phyloP scores from a whole-genome alignment of 495 filamentous ascomycete genomes.

The Hypomontagnella submonticulosa region DNA sequence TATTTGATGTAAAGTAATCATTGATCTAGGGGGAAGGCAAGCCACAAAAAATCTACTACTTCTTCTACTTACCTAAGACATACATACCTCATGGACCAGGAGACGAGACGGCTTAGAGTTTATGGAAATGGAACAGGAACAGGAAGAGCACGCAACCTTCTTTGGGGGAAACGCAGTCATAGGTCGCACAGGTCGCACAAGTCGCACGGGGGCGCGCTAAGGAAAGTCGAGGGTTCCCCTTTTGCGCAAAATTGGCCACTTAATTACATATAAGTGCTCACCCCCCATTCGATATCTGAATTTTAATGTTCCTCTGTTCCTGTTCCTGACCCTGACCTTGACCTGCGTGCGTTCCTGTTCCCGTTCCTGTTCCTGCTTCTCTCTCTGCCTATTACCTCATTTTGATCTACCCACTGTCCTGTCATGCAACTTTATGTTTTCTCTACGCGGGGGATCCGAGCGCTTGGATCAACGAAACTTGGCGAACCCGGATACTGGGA shows the following conservation, averaged over 20 bases:
- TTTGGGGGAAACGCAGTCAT: too few relatives aligned
- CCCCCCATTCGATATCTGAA: conserved; percentile 25
- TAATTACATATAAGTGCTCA: conserved; percentile 33
- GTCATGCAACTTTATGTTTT: conserved; percentile 30
- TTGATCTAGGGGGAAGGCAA: too few relatives aligned
- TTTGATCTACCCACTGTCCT: conserved; percentile 11
- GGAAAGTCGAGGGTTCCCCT: neutral
- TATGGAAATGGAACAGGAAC: too few relatives aligned
- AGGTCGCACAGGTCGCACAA: conserved; percentile 6
- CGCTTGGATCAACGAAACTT: conserved; percentile 40
- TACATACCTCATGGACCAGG: too few relatives aligned
- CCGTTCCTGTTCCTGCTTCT: neutral
- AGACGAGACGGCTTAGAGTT: too few relatives aligned
- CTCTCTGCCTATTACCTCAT: conserved; percentile 7
- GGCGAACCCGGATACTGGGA: conserved; percentile 41
- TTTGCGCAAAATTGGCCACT: conserved; percentile 11
- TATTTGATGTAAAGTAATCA: neutral
- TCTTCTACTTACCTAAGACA: too few relatives aligned
- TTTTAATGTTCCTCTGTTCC: neutral
- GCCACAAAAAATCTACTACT: too few relatives aligned
- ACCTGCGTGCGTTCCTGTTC: too few relatives aligned
- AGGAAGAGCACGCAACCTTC: too few relatives aligned
- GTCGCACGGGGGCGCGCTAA: neutral
- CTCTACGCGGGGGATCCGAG: conserved; percentile 38
- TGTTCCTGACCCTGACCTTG: too few relatives aligned